Conservation (phyloP, 108 stramenopile genomes). For the Nitzschia palea region DNA sequence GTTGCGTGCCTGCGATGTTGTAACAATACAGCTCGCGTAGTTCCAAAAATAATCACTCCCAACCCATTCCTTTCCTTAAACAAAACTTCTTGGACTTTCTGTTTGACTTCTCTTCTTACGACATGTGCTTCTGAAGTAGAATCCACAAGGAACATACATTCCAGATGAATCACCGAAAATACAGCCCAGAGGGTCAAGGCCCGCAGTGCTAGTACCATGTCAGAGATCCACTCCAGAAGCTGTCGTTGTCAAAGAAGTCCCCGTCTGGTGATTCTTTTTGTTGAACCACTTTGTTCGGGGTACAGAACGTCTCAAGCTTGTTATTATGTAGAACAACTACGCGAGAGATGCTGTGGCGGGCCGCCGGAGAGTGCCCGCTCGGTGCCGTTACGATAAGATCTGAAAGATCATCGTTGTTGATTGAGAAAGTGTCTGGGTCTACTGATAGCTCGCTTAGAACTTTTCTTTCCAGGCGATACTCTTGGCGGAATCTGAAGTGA, state of each 20-base stretch:
- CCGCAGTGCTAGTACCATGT: constrained; percentile 76
- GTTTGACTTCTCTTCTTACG: constrained; percentile 9
- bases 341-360: constrained; percentile 74
- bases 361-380: neutral
- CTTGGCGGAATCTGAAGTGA: constrained; percentile 65
- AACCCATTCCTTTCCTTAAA: neutral
- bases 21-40: constrained; percentile 8
- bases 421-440: constrained; percentile 35
- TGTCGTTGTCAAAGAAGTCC: constrained; percentile 89
- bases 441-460: constrained; percentile 44
- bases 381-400: constrained; percentile 29
- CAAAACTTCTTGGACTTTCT: neutral
- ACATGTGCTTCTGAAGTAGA: constrained; percentile 14
- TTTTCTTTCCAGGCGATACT: constrained; percentile 79
- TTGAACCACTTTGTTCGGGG: constrained; percentile 25
- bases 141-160: constrained; percentile 10
- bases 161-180: constrained; percentile 12
- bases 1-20: neutral
- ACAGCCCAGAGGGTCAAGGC: constrained; percentile 8
- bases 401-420: constrained; percentile 32
- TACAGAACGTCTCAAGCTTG: constrained; percentile 74
- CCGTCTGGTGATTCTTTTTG: constrained; percentile 27
- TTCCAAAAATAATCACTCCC: constrained; percentile 11
- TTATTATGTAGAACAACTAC: constrained; percentile 82
- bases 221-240: constrained; percentile 88